These are phyloP conservation scores for Lophiotrema nucula DNA, from an alignment of 495 filamentous ascomycete genomes.

Conservation along the genomic window DNA sequence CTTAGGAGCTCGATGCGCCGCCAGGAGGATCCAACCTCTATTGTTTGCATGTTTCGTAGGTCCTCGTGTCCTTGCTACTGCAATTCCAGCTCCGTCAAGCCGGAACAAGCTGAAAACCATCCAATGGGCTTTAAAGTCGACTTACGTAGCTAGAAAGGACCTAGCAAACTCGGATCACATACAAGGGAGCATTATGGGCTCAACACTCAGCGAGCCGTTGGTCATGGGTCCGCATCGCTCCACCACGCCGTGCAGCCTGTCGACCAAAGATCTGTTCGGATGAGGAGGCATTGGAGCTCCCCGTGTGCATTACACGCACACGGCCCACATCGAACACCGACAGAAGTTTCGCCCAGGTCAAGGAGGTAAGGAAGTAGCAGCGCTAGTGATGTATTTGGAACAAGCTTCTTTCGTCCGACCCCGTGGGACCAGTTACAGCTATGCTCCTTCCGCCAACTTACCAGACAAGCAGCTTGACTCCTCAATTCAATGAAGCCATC, in stretches of 20 bases:
- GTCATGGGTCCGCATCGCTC: no score
- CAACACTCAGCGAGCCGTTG: no score
- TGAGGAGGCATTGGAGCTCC: no score
- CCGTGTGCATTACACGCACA: no score
- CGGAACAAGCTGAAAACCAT: constrained; percentile 4
- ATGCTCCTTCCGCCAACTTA: neutral
- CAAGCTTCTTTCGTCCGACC: neutral
- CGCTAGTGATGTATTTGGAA: neutral
- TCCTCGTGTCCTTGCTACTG: neutral
- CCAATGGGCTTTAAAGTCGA: neutral
- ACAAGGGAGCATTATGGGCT: no score
- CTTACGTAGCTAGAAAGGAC: no score
- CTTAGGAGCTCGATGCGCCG: neutral
- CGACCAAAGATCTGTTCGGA: no score
- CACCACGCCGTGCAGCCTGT: no score
- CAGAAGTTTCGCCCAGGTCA: no score
- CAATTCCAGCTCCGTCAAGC: constrained; percentile 11
- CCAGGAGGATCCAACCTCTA: neutral
- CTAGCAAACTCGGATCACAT: no score
- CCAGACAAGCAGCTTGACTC: constrained; percentile 2
- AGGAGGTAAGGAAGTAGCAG: constrained; percentile 1
- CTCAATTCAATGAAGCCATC: neutral
- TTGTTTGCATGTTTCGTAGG: neutral
- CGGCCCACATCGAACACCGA: no score
- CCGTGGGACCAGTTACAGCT: neutral